Base-by-base conservation (phyloP, 139 green algal genomes). In the Chlamydomonas sp. region DNA sequence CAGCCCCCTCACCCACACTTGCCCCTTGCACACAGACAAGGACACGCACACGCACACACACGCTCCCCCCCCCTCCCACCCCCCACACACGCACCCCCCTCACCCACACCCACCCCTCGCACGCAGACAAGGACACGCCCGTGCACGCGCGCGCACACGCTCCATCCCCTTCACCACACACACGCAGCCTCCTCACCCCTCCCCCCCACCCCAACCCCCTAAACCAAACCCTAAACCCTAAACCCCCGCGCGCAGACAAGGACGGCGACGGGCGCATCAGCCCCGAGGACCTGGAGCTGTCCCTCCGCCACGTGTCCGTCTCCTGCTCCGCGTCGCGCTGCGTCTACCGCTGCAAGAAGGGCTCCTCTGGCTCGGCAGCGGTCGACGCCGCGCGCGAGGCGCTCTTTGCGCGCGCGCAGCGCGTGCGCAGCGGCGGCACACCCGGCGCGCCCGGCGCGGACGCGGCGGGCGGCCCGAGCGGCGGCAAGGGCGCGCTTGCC, bases 251-350 rank as follows among this genome's bases (percentile, higher is more conserved):
- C 35, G 24, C 28, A 49, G 49, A 39, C 33, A 31, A 29, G 34
- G 79, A 87, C 68, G 67, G 78, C 10, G 78, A 90, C 58, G 84
- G 84, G 1, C 35, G 35, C 5, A 86, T 90, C 37, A 77, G 73
- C 3, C 37, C 64, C 3, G 67, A 72, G 16, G 84, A 90, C 67
- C 59, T 90, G 62, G 58, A 83, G 29, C 63, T 61, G 30, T 74
- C 60, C 0, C 72, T 90, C 1, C 33, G 74, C 2, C 78, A 79
- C 3, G 73, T 88, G 37, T n/a, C n/a, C n/a, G n/a, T n/a, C n/a
- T n/a, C n/a, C n/a, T n/a, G n/a, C n/a, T n/a, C n/a, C n/a, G n/a
- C n/a, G n/a, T n/a, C n/a, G n/a, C 54, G 76, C 35, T 83, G 79
- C 74, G 64, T 79, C 20, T 84, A 84, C 67, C 59, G 68, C 26